These are phyloP conservation scores for Pyrenopolyporus hunteri DNA, from an alignment of 495 filamentous ascomycete genomes.

Conservation along the genomic window DNA sequence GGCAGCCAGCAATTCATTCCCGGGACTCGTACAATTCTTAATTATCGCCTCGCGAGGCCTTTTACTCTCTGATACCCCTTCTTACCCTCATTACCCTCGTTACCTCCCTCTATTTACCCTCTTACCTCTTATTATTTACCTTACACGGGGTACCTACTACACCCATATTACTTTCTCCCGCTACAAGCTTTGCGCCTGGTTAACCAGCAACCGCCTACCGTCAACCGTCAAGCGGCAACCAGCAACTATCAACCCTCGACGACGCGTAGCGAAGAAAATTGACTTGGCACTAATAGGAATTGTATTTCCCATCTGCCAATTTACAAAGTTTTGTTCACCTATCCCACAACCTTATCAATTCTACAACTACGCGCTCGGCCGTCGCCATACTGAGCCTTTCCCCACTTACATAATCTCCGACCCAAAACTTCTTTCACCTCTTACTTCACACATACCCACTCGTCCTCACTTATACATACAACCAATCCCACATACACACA, in stretches of 20 bases:
- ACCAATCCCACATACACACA: too few species aligned
- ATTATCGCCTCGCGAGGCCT: not conserved
- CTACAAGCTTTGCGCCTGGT: not conserved
- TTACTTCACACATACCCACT: slow-evolving; percentile 7
- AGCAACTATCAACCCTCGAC: not conserved
- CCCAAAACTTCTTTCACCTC: slow-evolving; percentile 35
- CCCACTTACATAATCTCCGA: slow-evolving; percentile 46
- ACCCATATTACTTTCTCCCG: not conserved
- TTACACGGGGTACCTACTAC: too few species aligned
- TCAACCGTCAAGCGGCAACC: too few species aligned
- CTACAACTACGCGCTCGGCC: not conserved
- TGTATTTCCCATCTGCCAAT: not conserved
- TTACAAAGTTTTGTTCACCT: too few species aligned
- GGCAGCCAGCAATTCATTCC: not conserved
- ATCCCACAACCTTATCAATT: not conserved
- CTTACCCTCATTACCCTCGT: not conserved
- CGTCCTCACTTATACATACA: slow-evolving; percentile 17
- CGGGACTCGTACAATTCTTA: slow-evolving; percentile 13
- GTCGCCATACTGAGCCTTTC: slow-evolving; percentile 19
- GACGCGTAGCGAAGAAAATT: not conserved
- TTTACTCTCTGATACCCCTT: not conserved
- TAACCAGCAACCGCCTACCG: too few species aligned
- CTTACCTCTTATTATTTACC: too few species aligned
- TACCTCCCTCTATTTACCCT: too few species aligned
- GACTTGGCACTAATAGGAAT: not conserved